Evolutionary conservation across 441 rosid genomes (phyloP).

Genomic region (Adansonia madagascariensis): DNA sequence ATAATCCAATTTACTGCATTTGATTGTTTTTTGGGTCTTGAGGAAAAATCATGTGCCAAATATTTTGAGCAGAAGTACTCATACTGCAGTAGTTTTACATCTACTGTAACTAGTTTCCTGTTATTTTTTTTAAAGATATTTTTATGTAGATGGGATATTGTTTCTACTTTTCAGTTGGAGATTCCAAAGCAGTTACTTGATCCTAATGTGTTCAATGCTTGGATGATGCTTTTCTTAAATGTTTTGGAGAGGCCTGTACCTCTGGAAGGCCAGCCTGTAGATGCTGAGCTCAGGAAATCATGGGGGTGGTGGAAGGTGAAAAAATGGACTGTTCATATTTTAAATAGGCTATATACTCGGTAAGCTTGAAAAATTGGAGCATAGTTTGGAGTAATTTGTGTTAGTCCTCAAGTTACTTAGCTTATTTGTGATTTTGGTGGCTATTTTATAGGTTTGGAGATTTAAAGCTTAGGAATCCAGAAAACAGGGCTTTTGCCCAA

Average conservation of each 20-base stretch:
- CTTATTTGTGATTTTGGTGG: constrained; percentile 1
- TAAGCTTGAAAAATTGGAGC: constrained; percentile 34
- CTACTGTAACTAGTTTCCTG: neutral
- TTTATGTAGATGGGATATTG: constrained; percentile 16
- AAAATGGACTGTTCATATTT: constrained; percentile 96
- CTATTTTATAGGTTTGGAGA: constrained; percentile 82
- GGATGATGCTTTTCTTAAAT: constrained; percentile 94
- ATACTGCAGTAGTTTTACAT: neutral
- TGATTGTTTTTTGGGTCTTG: neutral
- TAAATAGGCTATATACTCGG: constrained; percentile 95
- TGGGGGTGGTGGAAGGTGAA: constrained; percentile 99
- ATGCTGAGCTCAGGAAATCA: constrained; percentile 86
- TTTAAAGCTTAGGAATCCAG: constrained; percentile 87
- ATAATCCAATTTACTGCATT: neutral
- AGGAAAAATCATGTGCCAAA: neutral
- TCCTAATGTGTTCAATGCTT: constrained; percentile 82
- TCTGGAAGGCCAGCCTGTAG: constrained; percentile 83
- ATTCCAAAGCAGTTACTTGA: constrained; percentile 88
- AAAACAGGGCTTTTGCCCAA: constrained; percentile 86
- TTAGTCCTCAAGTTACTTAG: neutral
- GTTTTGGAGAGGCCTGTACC: constrained; percentile 93
- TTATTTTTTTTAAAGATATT: neutral
- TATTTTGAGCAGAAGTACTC: neutral
- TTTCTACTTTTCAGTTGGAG: constrained; percentile 70
- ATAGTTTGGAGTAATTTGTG: neutral